Evolutionary conservation across 208 protist genomes (phyloP), one percentile per base, ranked within the genome.

Genomic region (Jaenimonas drosophilae): DNA sequence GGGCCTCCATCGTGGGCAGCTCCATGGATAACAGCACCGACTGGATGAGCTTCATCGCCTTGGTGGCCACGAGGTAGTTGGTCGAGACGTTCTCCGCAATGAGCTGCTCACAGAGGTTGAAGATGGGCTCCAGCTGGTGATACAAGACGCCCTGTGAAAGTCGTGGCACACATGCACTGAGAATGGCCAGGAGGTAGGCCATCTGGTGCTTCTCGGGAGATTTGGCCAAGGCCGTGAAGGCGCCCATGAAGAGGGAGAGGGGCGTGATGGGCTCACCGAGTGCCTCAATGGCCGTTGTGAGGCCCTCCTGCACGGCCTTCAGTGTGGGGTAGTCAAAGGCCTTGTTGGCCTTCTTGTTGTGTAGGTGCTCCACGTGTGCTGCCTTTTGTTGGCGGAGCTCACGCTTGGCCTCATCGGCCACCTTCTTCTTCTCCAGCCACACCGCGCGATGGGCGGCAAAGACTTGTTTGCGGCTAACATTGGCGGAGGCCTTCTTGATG

Each of bases 111-210:
- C 59, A 66, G 11, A 87, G 44, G 25, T 39, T 26, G 14, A 88
- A 77, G 26, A 71, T 49, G 9, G 39, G 25, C 11, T 63, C 28
- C 6, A 76, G 36, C 49, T 85, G 64, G 48, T 78, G 72, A 17
- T 71, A 45, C 16, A 92, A 48, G 9, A 92, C 33, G 7, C 70
- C 73, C 49, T 86, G 79, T 34, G 73, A 83, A 16, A 92, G 62
- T 16, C 63, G 60, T 20, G 79, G 76, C 24, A 83, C 59, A 28
- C 84, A 92, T 14, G 74, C 79, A 3, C 72, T 67, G 29, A 83
- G 47, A 30, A 92, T 88, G 25, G 79, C 62, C 16, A 92, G 68
- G 30, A 92, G 54, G 51, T 92, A 92, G 3, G 84, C 76, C 30
- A 83, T 55, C 30, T 91, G 76, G 20, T 78, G 67, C 49, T 72